phyloP scores from a whole-genome alignment of 2,329 filamentous ascomycete species.

The Delphinella strobiligena region DNA sequence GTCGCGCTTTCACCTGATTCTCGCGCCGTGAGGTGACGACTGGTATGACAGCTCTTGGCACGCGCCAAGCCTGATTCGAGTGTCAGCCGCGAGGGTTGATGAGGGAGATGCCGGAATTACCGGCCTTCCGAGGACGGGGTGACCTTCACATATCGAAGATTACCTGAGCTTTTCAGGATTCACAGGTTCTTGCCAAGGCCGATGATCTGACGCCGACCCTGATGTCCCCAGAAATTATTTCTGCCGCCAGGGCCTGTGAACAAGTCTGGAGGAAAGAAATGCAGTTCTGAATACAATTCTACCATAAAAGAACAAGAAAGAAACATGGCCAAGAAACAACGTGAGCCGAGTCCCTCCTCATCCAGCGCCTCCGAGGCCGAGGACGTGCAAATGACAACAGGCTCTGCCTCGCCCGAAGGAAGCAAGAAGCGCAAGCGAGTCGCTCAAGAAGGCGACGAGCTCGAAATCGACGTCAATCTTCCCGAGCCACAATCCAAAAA shows the following conservation, averaged over 20 bases:
- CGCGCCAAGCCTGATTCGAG: too few relatives aligned
- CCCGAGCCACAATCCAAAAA: constrained; percentile 95
- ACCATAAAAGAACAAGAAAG: background rate
- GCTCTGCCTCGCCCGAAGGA: background rate
- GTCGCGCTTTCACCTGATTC: too few relatives aligned
- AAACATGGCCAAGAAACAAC: constrained; percentile 2
- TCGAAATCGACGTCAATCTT: constrained; percentile 80
- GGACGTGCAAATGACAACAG: background rate
- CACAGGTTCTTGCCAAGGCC: too few relatives aligned
- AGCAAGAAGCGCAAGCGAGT: constrained; percentile 57
- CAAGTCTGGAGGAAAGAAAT: background rate
- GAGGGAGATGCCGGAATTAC: too few relatives aligned
- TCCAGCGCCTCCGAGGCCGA: background rate
- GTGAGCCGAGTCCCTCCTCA: constrained; percentile 5
- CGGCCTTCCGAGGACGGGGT: too few relatives aligned
- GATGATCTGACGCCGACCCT: background rate
- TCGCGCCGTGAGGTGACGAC: too few relatives aligned
- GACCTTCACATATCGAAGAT: too few relatives aligned
- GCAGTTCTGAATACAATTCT: background rate
- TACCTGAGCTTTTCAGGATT: too few relatives aligned
- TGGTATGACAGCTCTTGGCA: too few relatives aligned
- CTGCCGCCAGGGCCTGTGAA: background rate
- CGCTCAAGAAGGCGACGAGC: constrained; percentile 45
- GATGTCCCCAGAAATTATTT: background rate
- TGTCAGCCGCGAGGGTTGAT: too few relatives aligned